Percentiles rank a stretch among this genome's conserved stretches.
Evolutionary conservation across 768 basidiomycete genomes (phyloP).

Genomic region (Sarcomyxa edulis): DNA sequence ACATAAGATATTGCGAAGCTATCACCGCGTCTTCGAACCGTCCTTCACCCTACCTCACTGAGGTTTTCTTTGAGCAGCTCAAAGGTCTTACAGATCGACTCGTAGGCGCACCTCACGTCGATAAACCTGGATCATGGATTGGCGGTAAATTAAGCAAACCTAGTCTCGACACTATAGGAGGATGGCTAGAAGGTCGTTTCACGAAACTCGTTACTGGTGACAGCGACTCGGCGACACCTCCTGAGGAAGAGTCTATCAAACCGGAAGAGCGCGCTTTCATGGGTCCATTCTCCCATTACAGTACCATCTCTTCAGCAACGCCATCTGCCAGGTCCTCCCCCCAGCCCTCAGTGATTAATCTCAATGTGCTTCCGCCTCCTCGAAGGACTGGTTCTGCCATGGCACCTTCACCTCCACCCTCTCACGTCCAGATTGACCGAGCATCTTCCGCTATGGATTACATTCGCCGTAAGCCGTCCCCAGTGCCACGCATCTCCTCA

Average conservation of each 20-base stretch:
- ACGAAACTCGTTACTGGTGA: conserved; percentile 96
- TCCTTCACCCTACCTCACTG: conserved; percentile 61
- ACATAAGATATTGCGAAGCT: conserved; percentile 84
- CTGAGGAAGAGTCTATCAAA: conserved; percentile 30
- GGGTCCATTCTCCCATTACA: conserved; percentile 92
- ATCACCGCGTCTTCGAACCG: conserved; percentile 64
- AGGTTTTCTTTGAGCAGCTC: conserved; percentile 65
- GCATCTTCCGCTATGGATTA: conserved; percentile 79
- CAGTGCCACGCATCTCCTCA: conserved; percentile 49
- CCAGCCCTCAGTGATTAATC: conserved; percentile 46
- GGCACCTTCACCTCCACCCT: conserved; percentile 44
- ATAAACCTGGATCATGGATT: conserved; percentile 84
- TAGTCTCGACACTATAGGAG: conserved; percentile 85
- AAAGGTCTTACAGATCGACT: conserved; percentile 78
- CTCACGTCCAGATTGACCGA: conserved; percentile 56
- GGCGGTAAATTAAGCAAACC: conserved; percentile 83
- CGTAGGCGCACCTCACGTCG: conserved; percentile 61
- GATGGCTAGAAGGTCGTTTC: conserved; percentile 88
- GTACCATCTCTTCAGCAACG: conserved; percentile 80
- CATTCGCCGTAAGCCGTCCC: conserved; percentile 48
- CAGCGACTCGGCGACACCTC: conserved; percentile 44
- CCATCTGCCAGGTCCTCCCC: conserved; percentile 77
- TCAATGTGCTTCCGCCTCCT: conserved; percentile 39
- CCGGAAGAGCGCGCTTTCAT: conserved; percentile 37
- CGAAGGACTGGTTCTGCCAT: conserved; percentile 64